Evolutionary conservation across 495 filamentous ascomycete genomes (phyloP), one percentile per base, ranked within the genome.

Genomic region (Ascodesmis nigricans): DNA sequence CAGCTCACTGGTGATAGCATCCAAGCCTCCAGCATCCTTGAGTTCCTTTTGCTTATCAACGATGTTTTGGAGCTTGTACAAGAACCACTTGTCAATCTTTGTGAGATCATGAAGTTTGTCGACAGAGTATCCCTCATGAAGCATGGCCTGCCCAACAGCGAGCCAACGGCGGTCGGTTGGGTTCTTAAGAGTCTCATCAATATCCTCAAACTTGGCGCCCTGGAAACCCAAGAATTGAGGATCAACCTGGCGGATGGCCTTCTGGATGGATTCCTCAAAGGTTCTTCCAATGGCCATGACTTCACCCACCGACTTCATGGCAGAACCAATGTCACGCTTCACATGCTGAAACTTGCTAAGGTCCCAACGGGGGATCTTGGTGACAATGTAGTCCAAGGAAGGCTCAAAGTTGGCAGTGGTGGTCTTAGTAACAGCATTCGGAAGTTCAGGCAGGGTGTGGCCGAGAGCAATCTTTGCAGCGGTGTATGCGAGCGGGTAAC

Each of bases 361-460:
- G 62, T 93, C 84, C 84, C 84, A 97, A 25, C 87, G 66, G 47
- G 84, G 84, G 46, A 97, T 97, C 64, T 97, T 97, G 41, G 82
- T 92, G 39, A 97, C 84, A 42, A 97, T 75, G 53, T 95, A 95
- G 53, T 95, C 84, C 35, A 95, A 65, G 42, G 80, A 91, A 23
- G 84, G 84, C 54, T 95, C 84, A 55, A 95, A 97, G 62, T 97
- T 97, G 50, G 84, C 84, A 7, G 87, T 97, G 11, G 84, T 95
- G 13, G 84, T 95, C 65, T 91, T 91, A 22, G 84, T 95, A 24
- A 95, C 87, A 36, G 84, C 83, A 48, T 95, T 95, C 44, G 87
- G 84, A 15, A 95, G 65, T 59, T 95, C 82, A 26, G 84, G 84
- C 15, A 95, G 65, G 44, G 71, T 91, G 59, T 95, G 82, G 13